Evolutionary conservation across 2,329 filamentous ascomycete species (phyloP), one percentile per base, ranked within the genome.

Genomic region (Acrocalymma vagum): DNA sequence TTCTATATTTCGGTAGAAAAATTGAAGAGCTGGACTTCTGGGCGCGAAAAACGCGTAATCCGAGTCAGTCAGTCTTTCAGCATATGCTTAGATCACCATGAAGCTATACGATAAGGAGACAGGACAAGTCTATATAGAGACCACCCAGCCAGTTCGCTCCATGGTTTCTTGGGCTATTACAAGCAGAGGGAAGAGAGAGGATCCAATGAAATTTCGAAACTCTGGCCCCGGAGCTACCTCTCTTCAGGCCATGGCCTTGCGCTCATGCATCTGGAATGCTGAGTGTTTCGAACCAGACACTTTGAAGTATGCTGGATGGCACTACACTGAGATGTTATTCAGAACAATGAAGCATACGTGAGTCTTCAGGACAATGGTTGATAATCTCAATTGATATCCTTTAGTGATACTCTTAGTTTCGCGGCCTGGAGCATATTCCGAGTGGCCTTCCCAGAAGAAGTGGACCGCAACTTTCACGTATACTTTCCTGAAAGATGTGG

Each of bases 121-220:
- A 5, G 55, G 58, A 7, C 52, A 53, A 10, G 50, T 60, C 24
- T 61, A 50, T 29, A 45, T 34, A 9, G 52, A 61, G 30, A 45
- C 25, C 3, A 47, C 34, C 4, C 20, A 30, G 7, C 28, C 29
- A 9, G 50, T 52, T 11, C 31, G 26, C 10, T 56, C 58, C 13
- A 61, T 58, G 55, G 29, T 53, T 16, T 41, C 22, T 23, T 61
- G 58, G 58, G 28, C 42, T 17, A 49, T 33, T 17, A 37, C 43
- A 23, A 43, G 41, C 14, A 32, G 42, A n/a, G 53, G 57, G 14
- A 48, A 17, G 34, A 43, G 38, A n/a, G 15, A 41, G n/a, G 30
- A 51, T 21, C 53, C 48, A 15, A 27, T 34, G 7, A 29, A 26
- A 11, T 44, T 52, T 17, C 43, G 29, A 9, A 41, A 50, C 15